phyloP scores from a whole-genome alignment of 163 green algal species.

The Dunaliella salina region DNA sequence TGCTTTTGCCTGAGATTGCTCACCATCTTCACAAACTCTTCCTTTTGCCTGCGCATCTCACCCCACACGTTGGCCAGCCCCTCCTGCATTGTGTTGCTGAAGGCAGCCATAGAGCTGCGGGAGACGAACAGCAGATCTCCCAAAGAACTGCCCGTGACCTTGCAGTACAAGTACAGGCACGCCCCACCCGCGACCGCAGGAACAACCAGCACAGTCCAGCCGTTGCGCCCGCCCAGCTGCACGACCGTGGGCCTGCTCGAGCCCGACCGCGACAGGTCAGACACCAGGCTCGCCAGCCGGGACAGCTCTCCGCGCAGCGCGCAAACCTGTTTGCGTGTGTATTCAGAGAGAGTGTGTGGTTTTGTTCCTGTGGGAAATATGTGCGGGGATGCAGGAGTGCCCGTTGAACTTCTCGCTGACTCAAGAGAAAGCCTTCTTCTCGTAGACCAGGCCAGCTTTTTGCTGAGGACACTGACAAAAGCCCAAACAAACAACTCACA shows the following conservation, averaged over 20 bases:
- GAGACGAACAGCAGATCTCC: slow-evolving; percentile 33
- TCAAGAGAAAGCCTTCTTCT: background rate
- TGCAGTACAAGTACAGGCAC: slow-evolving; percentile 23
- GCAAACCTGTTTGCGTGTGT: background rate
- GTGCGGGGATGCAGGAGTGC: background rate
- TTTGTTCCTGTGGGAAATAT: background rate
- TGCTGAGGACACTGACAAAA: no score
- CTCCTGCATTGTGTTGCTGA: slow-evolving; percentile 31
- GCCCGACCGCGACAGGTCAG: slow-evolving; percentile 1
- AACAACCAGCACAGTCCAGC: slow-evolving; percentile 20
- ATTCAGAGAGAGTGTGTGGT: background rate
- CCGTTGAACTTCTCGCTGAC: background rate
- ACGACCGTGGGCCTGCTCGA: slow-evolving; percentile 5
- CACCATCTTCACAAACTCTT: slow-evolving; percentile 30
- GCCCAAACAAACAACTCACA: background rate
- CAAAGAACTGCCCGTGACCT: slow-evolving; percentile 10
- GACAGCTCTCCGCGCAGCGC: slow-evolving; percentile 8
- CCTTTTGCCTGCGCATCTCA: slow-evolving; percentile 26
- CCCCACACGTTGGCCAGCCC: slow-evolving; percentile 28
- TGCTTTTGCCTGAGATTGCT: slow-evolving; percentile 22
- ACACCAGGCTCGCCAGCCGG: slow-evolving; percentile 2
- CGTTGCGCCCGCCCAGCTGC: slow-evolving; percentile 8
- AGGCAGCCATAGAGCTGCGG: slow-evolving; percentile 15
- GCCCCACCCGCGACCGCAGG: slow-evolving; percentile 15
- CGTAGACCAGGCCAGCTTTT: background rate